These are phyloP conservation scores for Achaetomiella virescens DNA, from an alignment of 495 filamentous ascomycete species.

Conservation along the genomic window DNA sequence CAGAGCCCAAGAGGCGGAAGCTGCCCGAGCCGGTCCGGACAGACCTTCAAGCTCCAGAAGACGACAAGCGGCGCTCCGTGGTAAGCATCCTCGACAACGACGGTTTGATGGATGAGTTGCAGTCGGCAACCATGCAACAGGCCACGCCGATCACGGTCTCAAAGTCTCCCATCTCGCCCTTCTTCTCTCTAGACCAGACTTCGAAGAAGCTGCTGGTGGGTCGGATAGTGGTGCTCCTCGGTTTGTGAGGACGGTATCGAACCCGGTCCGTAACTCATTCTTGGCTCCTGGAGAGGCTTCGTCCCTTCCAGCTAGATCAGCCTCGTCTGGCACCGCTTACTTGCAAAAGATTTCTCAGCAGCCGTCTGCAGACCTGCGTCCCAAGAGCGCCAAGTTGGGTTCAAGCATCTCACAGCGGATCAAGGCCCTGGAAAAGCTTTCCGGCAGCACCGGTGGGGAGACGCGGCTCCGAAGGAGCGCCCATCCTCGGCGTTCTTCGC, in stretches of 20 bases:
- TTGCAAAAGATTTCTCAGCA: constrained; percentile 44
- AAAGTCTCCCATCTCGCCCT: constrained; percentile 71
- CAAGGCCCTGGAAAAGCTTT: constrained; percentile 76
- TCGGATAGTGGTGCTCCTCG: constrained; percentile 20
- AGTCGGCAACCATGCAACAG: constrained; percentile 73
- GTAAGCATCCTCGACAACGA: constrained; percentile 72
- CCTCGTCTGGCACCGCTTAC: constrained; percentile 43
- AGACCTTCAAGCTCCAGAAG: constrained; percentile 31
- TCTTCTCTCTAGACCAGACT: constrained; percentile 45
- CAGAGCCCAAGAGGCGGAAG: constrained; percentile 31
- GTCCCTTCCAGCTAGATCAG: constrained; percentile 37
- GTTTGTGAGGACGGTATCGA: constrained; percentile 41
- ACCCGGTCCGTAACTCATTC: constrained; percentile 39
- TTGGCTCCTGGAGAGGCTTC: constrained; percentile 36
- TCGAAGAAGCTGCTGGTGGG: constrained; percentile 23
- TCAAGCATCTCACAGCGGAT: constrained; percentile 86
- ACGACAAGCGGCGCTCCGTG: constrained; percentile 51
- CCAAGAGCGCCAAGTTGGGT: constrained; percentile 76
- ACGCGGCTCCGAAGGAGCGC: constrained; percentile 24
- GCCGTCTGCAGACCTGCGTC: constrained; percentile 38
- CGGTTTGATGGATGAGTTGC: constrained; percentile 83
- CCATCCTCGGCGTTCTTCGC: constrained; percentile 47
- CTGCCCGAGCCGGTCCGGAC: constrained; percentile 51
- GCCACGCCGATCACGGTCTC: constrained; percentile 76
- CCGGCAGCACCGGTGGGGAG: constrained; percentile 32